Conservation (phyloP, 805 yeast species). For the Candida nitratophila region DNA sequence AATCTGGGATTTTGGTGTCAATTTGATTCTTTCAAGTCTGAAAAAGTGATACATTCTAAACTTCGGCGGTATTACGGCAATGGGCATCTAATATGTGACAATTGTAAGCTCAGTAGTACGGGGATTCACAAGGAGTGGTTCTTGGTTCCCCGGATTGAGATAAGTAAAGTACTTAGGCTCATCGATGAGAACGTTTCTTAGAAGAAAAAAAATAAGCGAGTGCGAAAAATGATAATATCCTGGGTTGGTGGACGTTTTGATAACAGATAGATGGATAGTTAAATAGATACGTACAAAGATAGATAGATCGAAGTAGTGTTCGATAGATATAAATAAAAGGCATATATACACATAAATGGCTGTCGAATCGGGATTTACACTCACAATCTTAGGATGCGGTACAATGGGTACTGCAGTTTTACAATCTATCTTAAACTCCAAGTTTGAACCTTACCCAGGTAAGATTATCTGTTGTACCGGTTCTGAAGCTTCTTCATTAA, state of each 20-base stretch:
- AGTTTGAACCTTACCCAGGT: slow-evolving; percentile 52
- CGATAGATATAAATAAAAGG: too few relatives aligned
- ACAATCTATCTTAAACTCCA: slow-evolving; percentile 58
- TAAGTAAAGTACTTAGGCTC: slow-evolving; percentile 24
- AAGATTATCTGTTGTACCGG: slow-evolving; percentile 75
- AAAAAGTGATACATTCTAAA: slow-evolving; percentile 32
- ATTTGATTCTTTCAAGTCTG: slow-evolving; percentile 28
- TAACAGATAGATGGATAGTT: too few relatives aligned
- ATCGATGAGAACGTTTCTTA: slow-evolving; percentile 21
- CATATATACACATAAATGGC: too few relatives aligned
- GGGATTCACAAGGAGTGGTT: slow-evolving; percentile 50
- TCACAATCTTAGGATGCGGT: slow-evolving; percentile 87
- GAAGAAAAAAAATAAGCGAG: background rate
- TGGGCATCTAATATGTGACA: slow-evolving; percentile 19
- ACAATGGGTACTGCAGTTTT: slow-evolving; percentile 93
- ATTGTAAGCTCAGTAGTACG: slow-evolving; percentile 2
- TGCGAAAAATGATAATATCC: too few relatives aligned
- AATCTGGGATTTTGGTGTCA: slow-evolving; percentile 30
- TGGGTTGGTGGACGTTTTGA: too few relatives aligned
- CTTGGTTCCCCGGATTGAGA: slow-evolving; percentile 37
- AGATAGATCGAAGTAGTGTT: too few relatives aligned
- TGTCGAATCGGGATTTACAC: slow-evolving; percentile 14
- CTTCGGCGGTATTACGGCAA: slow-evolving; percentile 35
- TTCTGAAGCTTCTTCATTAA: slow-evolving; percentile 41
- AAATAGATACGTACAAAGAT: too few relatives aligned